Percentiles rank a stretch among this genome's conserved stretches.
Conservation (phyloP, 441 rosid genomes). For the Viola pubescens region DNA sequence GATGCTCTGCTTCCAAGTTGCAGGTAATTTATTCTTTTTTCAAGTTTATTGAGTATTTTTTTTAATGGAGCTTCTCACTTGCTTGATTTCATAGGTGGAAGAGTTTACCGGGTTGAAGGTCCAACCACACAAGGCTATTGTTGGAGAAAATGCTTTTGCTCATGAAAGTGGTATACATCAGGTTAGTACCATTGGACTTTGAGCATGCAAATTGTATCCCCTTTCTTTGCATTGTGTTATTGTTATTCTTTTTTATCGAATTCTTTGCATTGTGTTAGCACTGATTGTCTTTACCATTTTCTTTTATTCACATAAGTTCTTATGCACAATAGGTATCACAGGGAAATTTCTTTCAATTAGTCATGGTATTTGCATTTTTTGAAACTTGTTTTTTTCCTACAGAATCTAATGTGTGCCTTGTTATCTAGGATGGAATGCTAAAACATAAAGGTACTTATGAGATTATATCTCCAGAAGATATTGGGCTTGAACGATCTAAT, state of each 20-base stretch:
- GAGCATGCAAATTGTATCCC: neutral
- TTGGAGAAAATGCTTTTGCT: constrained; percentile 90
- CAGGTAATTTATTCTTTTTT: neutral
- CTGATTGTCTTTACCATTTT: neutral
- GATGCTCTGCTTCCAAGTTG: constrained; percentile 1
- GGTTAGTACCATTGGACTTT: constrained; percentile 32
- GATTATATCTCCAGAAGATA: constrained; percentile 82
- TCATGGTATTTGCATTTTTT: neutral
- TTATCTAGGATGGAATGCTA: constrained; percentile 86
- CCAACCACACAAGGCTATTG: constrained; percentile 97
- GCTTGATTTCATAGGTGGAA: constrained; percentile 59
- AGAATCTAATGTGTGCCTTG: constrained; percentile 3
- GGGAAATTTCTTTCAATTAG: neutral
- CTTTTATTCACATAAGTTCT: neutral
- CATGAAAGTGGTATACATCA: constrained; percentile 91
- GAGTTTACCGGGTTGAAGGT: constrained; percentile 78
- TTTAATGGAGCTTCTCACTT: constrained; percentile 8
- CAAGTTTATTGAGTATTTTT: constrained; percentile 10
- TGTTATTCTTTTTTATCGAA: neutral
- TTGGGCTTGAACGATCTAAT: constrained; percentile 81
- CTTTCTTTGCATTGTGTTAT: neutral
- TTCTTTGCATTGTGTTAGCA: neutral
- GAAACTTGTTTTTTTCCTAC: neutral
- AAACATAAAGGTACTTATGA: constrained; percentile 94
- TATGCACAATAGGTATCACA: neutral